Evolutionary conservation across 768 basidiomycete genomes (phyloP), one percentile per base, ranked within the genome.

Genomic region (Psilocybe subaeruginosa): DNA sequence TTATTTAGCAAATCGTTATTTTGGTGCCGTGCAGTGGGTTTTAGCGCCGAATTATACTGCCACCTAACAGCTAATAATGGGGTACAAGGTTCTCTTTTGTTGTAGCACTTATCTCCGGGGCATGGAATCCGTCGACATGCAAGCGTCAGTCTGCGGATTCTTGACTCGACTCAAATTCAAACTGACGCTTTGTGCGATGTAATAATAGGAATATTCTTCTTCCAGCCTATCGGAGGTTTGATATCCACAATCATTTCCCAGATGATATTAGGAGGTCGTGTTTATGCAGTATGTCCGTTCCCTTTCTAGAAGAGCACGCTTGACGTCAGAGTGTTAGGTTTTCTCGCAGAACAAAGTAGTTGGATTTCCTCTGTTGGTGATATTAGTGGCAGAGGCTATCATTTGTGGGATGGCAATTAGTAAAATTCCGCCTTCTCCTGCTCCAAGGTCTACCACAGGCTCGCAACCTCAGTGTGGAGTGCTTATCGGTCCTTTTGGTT

Each of bases 181-280:
- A 30, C n/a, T 33, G 45, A 16, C 7, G 9, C 3, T 19, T 12
- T 35, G n/a, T 14, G 3, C 23, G 19, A 8, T 50, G 23, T 39
- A 8, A 39, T 39, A 12, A 43, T 35, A 72, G 69, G 63, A 17
- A 61, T 70, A 29, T 70, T 63, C 51, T 64, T 27, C 23, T 69
- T 65, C 56, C 56, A 70, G 51, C 70, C 70, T 16, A 65, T 72
- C 2, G 66, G 69, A 4, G 66, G 68, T 23, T 55, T 72, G 1
- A 66, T 72, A 4, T 70, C 68, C 4, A 70, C 69, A 16, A 53
- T 69, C n/a, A 52, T 72, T 17, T 70, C 70, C 12, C 70, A 72
- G 39, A 46, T 68, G n/a, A 70, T 72, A 23, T 58, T 72, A 52
- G 70, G 70, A n/a, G 58, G 60, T 39, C 63, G 69, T 27, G 69